Evolutionary conservation across 164 flowering plant genomes (phyloP), one percentile per base, ranked within the genome.

Genomic region (Chimonanthus salicifolius): DNA sequence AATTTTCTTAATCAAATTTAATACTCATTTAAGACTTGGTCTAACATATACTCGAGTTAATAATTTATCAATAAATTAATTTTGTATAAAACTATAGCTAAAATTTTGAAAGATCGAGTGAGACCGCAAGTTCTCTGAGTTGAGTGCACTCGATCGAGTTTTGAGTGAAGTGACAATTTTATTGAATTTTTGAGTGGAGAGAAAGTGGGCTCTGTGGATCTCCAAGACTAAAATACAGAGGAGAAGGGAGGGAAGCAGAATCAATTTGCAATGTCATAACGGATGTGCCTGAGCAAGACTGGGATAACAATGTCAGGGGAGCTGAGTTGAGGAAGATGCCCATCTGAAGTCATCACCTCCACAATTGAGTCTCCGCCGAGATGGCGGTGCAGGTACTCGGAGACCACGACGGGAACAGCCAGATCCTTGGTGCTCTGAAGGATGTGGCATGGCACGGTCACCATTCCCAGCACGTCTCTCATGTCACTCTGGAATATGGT

Each of bases 301-400:
- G 89, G 89, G 64, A 82, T 79, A 43, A 84, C 84, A 44, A 80
- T 71, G 47, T 83, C 89, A 13, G 89, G 89, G 15, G 84, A 84
- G 78, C 87, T 86, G 49, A 86, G 70, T 78, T 86, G 89, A 2
- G 89, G 89, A 21, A 86, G 79, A 72, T 86, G 89, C 0, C 89
- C 89, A 7, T 86, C 89, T 1, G 86, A 79, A 1, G 80, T 2
- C 84, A 83, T 78, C 33, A 85, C 82, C 75, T 86, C 89, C 2
- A 86, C 85, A 15, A 83, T 78, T 16, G 88, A 83, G 1, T 74
- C 77, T 44, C 83, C 73, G 47, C 82, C 82, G 9, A 86, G 80
- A 69, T 81, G 72, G 70, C 62, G 77, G 75, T 84, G 86, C 33
- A 85, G 80, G 71, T 79, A 86, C 76, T 84, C 87, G 11, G 89